Conservation (phyloP, 2,329 filamentous ascomycete genomes). For the Periconia sp. region DNA sequence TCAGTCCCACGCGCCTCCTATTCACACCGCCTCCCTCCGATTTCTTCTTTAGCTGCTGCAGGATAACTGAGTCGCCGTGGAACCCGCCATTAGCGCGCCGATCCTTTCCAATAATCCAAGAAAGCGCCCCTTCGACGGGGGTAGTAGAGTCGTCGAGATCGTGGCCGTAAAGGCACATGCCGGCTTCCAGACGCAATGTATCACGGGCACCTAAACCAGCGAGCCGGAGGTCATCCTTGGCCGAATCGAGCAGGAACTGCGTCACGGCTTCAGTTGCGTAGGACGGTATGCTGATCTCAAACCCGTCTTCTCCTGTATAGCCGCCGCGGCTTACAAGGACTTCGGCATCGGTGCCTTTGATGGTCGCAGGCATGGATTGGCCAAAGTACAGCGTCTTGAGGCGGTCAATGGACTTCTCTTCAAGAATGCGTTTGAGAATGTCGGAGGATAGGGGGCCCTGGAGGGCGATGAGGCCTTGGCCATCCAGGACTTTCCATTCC, state of each 20-base stretch:
- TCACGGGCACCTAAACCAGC: conserved; percentile 90
- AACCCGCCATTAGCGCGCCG: conserved; percentile 73
- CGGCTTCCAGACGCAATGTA: conserved; percentile 89
- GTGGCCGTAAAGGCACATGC: conserved; percentile 99
- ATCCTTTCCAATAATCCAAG: conserved; percentile 84
- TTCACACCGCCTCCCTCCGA: conserved; percentile 71
- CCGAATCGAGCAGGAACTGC: conserved; percentile 66
- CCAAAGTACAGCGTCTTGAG: conserved; percentile 76
- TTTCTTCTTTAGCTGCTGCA: conserved; percentile 73
- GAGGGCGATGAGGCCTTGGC: conserved; percentile 80
- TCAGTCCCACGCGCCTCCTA: conserved; percentile 76
- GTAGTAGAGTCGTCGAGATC: conserved; percentile 82
- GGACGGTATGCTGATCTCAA: conserved; percentile 85
- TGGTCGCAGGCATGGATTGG: conserved; percentile 65
- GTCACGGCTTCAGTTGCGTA: conserved; percentile 67
- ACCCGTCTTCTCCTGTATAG: conserved; percentile 97
- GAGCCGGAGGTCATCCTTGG: conserved; percentile 69
- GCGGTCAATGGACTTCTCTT: conserved; percentile 45
- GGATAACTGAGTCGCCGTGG: conserved; percentile 77
- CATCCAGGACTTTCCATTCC: conserved; percentile 69
- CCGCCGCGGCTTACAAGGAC: conserved; percentile 84
- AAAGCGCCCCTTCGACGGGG: conserved; percentile 65
- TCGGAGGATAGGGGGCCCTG: conserved; percentile 79
- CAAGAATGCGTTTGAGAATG: conserved; percentile 67
- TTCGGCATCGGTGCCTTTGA: conserved; percentile 58